A percentile compares a stretch with the other conserved stretches of the same genome.
Evolutionary conservation across 495 filamentous ascomycete species (phyloP).

Genomic region (Hypoxylon fuscum): DNA sequence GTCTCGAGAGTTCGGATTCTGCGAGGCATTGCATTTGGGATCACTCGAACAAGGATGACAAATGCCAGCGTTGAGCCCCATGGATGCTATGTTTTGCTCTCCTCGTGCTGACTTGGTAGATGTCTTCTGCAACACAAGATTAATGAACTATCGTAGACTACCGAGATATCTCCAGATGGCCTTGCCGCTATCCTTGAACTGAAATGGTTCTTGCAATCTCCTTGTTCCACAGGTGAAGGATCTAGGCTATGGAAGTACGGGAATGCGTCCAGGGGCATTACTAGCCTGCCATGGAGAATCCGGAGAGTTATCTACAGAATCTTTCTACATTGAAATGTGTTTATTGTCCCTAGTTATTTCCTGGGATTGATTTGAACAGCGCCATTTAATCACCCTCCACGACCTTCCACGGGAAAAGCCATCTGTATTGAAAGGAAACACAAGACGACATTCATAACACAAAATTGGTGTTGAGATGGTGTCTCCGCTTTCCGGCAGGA

Average conservation of each 20-base stretch:
- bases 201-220: not conserved
- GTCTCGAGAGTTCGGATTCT: slow-evolving; percentile 7
- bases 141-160: slow-evolving; percentile 3
- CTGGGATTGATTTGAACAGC: not conserved
- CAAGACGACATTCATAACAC: not conserved
- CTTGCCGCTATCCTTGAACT: slow-evolving; percentile 20
- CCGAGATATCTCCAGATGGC: slow-evolving; percentile 31
- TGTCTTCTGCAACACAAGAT: slow-evolving; percentile 18
- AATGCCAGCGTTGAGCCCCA: slow-evolving; percentile 2
- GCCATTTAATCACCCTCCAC: not conserved
- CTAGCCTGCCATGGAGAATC: slow-evolving; percentile 13
- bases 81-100: not conserved
- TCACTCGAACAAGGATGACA: not conserved
- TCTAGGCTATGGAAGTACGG: slow-evolving; percentile 11
- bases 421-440: no score
- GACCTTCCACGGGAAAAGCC: not conserved
- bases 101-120: not conserved
- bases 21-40: slow-evolving; percentile 8
- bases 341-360: not conserved
- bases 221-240: slow-evolving; percentile 4
- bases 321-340: not conserved
- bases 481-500: not conserved
- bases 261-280: slow-evolving; percentile 1
- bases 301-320: not conserved
- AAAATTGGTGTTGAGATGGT: not conserved